Percentiles rank a stretch among this genome's conserved stretches.
These are phyloP conservation scores for Malassezia pachydermatis DNA, from an alignment of 1,284 basidiomycete species.

Conservation along the genomic window DNA sequence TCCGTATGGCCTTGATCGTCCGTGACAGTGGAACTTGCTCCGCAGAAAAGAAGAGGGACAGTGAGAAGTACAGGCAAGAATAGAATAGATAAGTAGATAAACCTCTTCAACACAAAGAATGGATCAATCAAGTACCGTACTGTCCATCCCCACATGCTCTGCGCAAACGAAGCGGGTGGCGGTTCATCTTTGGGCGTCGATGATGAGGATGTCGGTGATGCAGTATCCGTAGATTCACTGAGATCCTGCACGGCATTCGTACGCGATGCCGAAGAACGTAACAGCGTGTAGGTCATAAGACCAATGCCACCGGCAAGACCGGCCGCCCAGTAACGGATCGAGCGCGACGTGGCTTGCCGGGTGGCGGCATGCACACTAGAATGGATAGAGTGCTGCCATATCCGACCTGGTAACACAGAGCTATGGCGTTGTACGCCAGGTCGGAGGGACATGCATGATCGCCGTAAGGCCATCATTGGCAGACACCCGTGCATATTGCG, in stretches of 20 bases:
- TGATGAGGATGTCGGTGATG: background rate
- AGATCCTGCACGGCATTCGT: background rate
- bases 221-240: background rate
- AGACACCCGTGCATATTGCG: background rate
- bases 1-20: conserved; percentile 18
- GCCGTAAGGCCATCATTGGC: no score
- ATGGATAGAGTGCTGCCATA: no score
- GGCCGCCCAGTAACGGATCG: background rate
- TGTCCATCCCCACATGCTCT: background rate
- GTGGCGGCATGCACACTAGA: background rate
- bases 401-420: no score
- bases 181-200: background rate
- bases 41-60: conserved; percentile 74
- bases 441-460: no score
- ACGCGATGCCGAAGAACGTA: background rate
- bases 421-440: no score
- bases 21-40: conserved; percentile 15
- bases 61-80: conserved; percentile 80
- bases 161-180: background rate
- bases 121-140: conserved; percentile 65
- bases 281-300: background rate
- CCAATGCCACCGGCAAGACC: conserved; percentile 2
- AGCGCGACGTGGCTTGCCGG: background rate
- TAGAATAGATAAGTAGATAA: conserved; percentile 69
- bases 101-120: conserved; percentile 68